A percentile compares a stretch with the other conserved stretches of the same genome.
Evolutionary conservation across 108 stramenopile species (phyloP).

Genomic region (Cyclotella cryptica): DNA sequence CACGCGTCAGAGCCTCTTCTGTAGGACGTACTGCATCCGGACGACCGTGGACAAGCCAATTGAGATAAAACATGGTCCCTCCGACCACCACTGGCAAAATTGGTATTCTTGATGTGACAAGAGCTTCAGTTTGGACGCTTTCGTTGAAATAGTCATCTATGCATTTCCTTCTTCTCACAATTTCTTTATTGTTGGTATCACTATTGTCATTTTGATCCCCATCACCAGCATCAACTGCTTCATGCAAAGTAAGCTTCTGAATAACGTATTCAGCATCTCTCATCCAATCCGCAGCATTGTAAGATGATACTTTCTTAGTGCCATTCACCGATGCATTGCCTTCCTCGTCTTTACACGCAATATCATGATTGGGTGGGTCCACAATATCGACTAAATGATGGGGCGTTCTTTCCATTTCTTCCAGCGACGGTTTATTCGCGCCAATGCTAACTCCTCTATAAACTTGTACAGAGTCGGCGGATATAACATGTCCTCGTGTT

Average conservation of each 20-base stretch:
- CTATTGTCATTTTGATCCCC: background rate
- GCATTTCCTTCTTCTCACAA: slow-evolving; percentile 22
- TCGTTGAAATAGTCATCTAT: slow-evolving; percentile 26
- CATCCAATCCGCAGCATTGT: slow-evolving; percentile 94
- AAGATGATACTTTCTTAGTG: slow-evolving; percentile 35
- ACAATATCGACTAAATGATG: slow-evolving; percentile 92
- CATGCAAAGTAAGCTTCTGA: slow-evolving; percentile 44
- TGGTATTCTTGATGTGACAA: slow-evolving; percentile 7
- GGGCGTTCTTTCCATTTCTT: slow-evolving; percentile 81
- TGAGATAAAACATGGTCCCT: slow-evolving; percentile 97
- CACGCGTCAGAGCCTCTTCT: slow-evolving; percentile 59
- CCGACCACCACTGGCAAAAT: slow-evolving; percentile 88
- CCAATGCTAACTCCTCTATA: slow-evolving; percentile 92
- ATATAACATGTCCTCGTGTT: slow-evolving; percentile 73
- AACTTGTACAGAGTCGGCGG: slow-evolving; percentile 95
- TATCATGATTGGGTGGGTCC: slow-evolving; percentile 46
- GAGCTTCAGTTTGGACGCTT: background rate
- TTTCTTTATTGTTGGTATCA: slow-evolving; percentile 9
- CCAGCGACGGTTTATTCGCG: slow-evolving; percentile 92
- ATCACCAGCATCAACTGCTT: slow-evolving; percentile 17
- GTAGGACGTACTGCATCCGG: slow-evolving; percentile 92
- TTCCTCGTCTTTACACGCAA: background rate
- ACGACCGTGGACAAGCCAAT: slow-evolving; percentile 95
- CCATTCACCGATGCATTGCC: background rate
- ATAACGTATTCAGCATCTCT: slow-evolving; percentile 71